A percentile compares a stretch with the other conserved stretches of the same genome.
Evolutionary conservation across 257 asterid species (phyloP).

Genomic region (Linderniella brevidens): DNA sequence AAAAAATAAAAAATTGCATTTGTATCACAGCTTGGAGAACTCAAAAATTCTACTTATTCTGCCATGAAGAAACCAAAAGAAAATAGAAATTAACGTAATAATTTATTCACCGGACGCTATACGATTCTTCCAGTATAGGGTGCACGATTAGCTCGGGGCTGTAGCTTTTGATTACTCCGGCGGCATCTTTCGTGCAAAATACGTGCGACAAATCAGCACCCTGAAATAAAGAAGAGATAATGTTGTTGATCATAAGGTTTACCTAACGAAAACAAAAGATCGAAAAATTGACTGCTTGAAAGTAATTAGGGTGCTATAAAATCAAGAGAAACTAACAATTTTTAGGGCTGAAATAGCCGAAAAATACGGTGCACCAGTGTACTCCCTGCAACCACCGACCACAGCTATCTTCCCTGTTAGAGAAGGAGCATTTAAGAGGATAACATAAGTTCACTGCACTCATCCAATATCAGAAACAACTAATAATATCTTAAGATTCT

Average conservation of each 20-base stretch:
- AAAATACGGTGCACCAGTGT: conserved; percentile 98
- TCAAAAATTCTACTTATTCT: conserved; percentile 4
- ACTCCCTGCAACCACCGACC: conserved; percentile 93
- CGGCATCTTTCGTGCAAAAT: conserved; percentile 95
- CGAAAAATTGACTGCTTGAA: background rate
- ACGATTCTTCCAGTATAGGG: conserved; percentile 89
- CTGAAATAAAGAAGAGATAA: conserved; percentile 23
- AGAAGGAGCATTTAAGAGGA: background rate
- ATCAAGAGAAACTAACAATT: conserved; percentile 44
- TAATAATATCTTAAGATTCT: background rate
- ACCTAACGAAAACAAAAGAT: background rate
- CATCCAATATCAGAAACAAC: background rate
- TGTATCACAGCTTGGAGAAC: background rate
- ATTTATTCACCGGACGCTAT: conserved; percentile 50
- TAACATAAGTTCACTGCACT: conserved; percentile 3
- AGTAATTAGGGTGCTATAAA: too few relatives aligned
- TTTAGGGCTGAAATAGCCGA: conserved; percentile 93
- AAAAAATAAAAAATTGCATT: conserved; percentile 13
- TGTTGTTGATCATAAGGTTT: conserved; percentile 5
- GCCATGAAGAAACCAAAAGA: background rate
- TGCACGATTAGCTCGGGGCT: conserved; percentile 97
- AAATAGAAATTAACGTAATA: background rate
- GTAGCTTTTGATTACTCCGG: conserved; percentile 75
- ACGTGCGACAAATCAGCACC: conserved; percentile 98
- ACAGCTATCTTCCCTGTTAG: conserved; percentile 92